Base-by-base conservation (phyloP, 1,139 yeast genomes). In the Citeromyces hawaiiensis region DNA sequence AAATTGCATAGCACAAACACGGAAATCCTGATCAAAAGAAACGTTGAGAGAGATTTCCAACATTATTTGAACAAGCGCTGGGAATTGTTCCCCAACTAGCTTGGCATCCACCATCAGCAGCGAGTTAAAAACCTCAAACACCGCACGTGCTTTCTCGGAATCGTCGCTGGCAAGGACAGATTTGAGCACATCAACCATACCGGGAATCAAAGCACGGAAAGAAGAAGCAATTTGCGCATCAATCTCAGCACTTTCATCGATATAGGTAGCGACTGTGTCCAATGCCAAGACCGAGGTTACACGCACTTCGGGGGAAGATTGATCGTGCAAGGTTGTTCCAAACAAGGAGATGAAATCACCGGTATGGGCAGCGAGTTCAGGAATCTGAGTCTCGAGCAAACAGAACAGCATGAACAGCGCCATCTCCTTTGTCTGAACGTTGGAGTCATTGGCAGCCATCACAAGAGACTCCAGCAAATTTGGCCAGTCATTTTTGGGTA, bases 111-210 rank as follows among this genome's bases (percentile, higher is more conserved):
- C 66, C 53, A 79, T 68, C 42, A 87, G 66, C 54, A 93, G 70
- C 47, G 83, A 78, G 63, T 82, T 85, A 65, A 91, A 80, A 38
- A 86, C 83, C 57, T 83, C 88, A 66, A 88, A 91, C 37, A 87
- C 74, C 48, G 77, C 76, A 60, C 72, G 76, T 39, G 88, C 82
- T 47, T 74, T 68, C 47, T 76, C 87, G 33, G 73, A 64, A 52
- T 91, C 96, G 50, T 76, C 82, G 37, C 72, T 69, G 40, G 70
- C 61, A 43, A 91, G 72, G 38, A 82, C 81, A 52, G 79, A 83
- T 57, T 79, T 78, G 56, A 91, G 72, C 25, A 88, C 94, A 39
- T 74, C 72, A 42, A 91, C 83, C 78, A 88, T 81, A 23, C 75
- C 64, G 39, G 97, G 96, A 41, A 91, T 70, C 42, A 83, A 63